Evolutionary conservation across 2,329 filamentous ascomycete species (phyloP).

Genomic region (Aureobasidium sp.): DNA sequence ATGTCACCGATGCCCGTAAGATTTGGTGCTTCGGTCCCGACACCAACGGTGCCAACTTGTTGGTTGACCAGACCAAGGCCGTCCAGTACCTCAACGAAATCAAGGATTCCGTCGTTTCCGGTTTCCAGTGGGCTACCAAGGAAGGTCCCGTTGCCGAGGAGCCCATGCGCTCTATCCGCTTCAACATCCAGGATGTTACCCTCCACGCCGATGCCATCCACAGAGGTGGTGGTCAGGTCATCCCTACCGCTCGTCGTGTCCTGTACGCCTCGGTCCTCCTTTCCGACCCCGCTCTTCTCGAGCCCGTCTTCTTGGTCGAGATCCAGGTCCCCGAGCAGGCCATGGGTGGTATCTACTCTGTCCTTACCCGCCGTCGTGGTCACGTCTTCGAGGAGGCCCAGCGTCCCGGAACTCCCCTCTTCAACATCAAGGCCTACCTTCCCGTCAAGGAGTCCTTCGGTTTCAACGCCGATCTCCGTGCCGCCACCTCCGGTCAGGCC

Average conservation of each 20-base stretch:
- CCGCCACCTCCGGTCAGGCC: constrained; percentile 89
- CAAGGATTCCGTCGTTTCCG: constrained; percentile 98
- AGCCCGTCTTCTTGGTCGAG: constrained; percentile 98
- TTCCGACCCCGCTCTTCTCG: constrained; percentile 82
- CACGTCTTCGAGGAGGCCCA: constrained; percentile 99
- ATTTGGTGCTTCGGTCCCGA: constrained; percentile 99
- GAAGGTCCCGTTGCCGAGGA: constrained; percentile 98
- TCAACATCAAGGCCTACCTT: constrained; percentile 97
- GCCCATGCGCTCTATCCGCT: constrained; percentile 93
- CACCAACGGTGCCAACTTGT: constrained; percentile 93
- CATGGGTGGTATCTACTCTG: constrained; percentile 99
- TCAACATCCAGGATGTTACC: constrained; percentile 99
- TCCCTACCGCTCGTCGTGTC: constrained; percentile 95
- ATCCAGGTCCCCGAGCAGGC: constrained; percentile 97
- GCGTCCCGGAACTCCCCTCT: constrained; percentile 95
- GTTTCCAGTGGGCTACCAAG: constrained; percentile 99
- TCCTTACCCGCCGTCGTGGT: constrained; percentile 94
- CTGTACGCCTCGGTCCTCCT: constrained; percentile 89
- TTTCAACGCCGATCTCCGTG: constrained; percentile 96
- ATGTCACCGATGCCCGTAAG: constrained; percentile 99
- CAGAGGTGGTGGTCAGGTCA: constrained; percentile 98
- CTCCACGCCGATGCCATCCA: constrained; percentile 99
- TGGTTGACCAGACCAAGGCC: constrained; percentile 99
- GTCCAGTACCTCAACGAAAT: constrained; percentile 99
- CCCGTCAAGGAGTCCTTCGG: constrained; percentile 97